Evolutionary conservation across 306 rosid species (phyloP).

Genomic region (Neltuma alba): DNA sequence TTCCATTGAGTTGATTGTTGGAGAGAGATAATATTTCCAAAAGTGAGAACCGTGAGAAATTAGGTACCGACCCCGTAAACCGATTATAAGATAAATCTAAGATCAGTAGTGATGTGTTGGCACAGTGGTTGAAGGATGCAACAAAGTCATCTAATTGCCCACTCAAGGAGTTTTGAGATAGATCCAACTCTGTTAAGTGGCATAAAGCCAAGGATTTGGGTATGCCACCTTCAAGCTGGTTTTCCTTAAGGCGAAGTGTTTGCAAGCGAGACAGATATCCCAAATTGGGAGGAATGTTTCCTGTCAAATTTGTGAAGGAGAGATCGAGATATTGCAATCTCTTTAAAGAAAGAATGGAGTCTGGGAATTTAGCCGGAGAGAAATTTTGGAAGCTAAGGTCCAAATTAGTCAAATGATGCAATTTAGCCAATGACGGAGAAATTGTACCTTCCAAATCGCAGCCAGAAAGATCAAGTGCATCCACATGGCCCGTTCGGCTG

Average conservation of each 20-base stretch:
- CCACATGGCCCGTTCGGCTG: constrained; percentile 14
- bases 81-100: background rate
- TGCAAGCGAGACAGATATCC: background rate
- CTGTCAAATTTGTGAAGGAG: background rate
- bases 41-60: background rate
- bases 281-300: background rate
- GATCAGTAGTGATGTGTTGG: background rate
- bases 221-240: background rate
- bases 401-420: constrained; percentile 11
- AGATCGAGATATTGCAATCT: background rate
- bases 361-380: background rate
- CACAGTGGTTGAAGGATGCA: background rate
- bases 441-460: background rate
- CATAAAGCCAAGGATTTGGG: background rate
- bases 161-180: background rate
- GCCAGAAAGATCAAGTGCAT: background rate
- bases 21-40: background rate
- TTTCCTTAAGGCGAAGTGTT: background rate
- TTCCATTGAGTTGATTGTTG: background rate
- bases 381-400: background rate
- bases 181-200: background rate
- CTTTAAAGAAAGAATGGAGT: background rate
- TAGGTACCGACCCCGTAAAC: background rate
- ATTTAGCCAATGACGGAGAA: background rate
- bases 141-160: background rate